These are phyloP conservation scores for Discostella pseudostelligera DNA, from an alignment of 108 stramenopile genomes.

Conservation along the genomic window DNA sequence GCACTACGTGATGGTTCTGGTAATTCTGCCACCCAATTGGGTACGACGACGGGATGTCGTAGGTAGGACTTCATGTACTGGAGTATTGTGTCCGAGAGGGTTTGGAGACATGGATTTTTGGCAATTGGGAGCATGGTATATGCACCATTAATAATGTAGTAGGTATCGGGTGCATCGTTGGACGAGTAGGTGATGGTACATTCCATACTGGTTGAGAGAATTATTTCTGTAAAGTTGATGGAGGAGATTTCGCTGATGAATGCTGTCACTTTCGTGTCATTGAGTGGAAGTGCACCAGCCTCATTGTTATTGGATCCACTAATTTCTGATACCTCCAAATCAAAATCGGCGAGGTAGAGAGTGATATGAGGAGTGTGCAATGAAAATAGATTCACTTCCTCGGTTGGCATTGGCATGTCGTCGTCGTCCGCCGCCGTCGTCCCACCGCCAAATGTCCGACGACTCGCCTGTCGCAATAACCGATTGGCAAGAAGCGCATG, in stretches of 20 bases:
- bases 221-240: constrained; percentile 12
- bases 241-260: constrained; percentile 2
- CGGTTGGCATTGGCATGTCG: not conserved
- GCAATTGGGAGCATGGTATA: constrained; percentile 44
- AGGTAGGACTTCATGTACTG: constrained; percentile 19
- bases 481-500: constrained; percentile 34
- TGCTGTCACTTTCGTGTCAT: not conserved
- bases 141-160: constrained; percentile 16
- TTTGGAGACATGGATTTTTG: constrained; percentile 29
- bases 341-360: constrained; percentile 49
- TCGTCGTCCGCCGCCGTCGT: too few relatives aligned
- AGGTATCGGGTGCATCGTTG: not conserved
- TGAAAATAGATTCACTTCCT: constrained; percentile 37
- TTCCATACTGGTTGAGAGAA: not conserved
- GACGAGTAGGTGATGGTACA: constrained; percentile 12
- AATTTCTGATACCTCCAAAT: constrained; percentile 24
- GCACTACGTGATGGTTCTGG: constrained; percentile 21
- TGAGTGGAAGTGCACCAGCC: not conserved
- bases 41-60: constrained; percentile 23
- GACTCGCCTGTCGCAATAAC: constrained; percentile 18
- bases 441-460: not conserved
- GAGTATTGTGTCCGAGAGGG: constrained; percentile 33
- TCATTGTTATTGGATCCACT: not conserved
- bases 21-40: constrained; percentile 38
- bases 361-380: constrained; percentile 45